A percentile compares a stretch with the other conserved stretches of the same genome.
Evolutionary conservation across 2,329 filamentous ascomycete genomes (phyloP).

Genomic region (Elsinoe arachidis): DNA sequence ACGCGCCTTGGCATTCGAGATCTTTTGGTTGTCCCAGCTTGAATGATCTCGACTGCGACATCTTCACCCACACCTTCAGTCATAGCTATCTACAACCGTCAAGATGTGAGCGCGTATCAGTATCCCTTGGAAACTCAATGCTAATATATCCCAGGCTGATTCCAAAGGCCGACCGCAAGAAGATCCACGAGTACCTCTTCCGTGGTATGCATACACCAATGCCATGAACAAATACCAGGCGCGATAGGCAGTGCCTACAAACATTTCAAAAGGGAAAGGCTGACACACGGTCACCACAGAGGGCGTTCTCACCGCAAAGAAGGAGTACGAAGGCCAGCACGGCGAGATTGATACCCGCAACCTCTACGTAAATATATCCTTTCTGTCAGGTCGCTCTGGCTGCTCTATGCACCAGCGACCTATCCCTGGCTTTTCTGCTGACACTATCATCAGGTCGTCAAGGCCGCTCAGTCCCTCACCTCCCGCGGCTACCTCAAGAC

Average conservation of each 20-base stretch:
- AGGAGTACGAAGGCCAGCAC: constrained; percentile 99
- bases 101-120: constrained; percentile 30
- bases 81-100: constrained; percentile 27
- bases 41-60: background rate
- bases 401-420: background rate
- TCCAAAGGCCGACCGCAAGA: constrained; percentile 99
- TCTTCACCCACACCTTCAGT: background rate
- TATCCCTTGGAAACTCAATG: constrained; percentile 4
- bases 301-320: constrained; percentile 90
- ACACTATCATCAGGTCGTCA: constrained; percentile 58
- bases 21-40: constrained; percentile 7
- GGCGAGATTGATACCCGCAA: constrained; percentile 99
- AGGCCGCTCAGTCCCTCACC: constrained; percentile 96
- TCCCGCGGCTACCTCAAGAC: constrained; percentile 99
- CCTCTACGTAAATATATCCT: constrained; percentile 14
- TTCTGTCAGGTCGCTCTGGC: background rate
- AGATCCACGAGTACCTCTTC: constrained; percentile 99
- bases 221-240: constrained; percentile 12
- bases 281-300: constrained; percentile 39
- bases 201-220: constrained; percentile 20
- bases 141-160: constrained; percentile 64
- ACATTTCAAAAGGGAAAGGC: constrained; percentile 29
- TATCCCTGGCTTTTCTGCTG: background rate
- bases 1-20: constrained; percentile 13
- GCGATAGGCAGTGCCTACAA: constrained; percentile 11